phyloP scores from a whole-genome alignment of 441 rosid species.

The Omphalea diandra region DNA sequence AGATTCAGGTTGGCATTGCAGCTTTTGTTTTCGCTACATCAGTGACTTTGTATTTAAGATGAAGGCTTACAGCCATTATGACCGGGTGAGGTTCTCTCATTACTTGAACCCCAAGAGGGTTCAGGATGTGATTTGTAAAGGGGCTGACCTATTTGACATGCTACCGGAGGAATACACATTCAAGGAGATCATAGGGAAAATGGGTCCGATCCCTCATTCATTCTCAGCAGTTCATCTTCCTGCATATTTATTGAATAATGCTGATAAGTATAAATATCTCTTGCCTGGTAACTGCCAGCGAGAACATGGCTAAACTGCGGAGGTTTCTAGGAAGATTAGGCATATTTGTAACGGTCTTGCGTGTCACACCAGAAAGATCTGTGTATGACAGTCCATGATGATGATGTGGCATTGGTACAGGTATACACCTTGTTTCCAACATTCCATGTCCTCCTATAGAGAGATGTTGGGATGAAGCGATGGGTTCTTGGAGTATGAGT shows the following conservation, averaged over 20 bases:
- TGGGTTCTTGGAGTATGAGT: neutral
- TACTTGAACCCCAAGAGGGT: slow-evolving; percentile 66
- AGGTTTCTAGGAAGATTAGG: slow-evolving; percentile 18
- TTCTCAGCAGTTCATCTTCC: slow-evolving; percentile 85
- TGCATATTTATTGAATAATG: slow-evolving; percentile 55
- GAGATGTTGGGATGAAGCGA: slow-evolving; percentile 9
- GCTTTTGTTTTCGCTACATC: slow-evolving; percentile 81
- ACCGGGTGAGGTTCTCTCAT: slow-evolving; percentile 78
- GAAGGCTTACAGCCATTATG: slow-evolving; percentile 92
- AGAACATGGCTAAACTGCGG: slow-evolving; percentile 62
- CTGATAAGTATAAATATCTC: slow-evolving; percentile 61
- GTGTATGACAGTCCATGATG: slow-evolving; percentile 5
- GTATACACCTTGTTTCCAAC: slow-evolving; percentile 20
- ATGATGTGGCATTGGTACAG: slow-evolving; percentile 21
- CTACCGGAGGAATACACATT: slow-evolving; percentile 88
- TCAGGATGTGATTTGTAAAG: slow-evolving; percentile 85
- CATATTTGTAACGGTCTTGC: slow-evolving; percentile 23
- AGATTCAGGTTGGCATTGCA: slow-evolving; percentile 94
- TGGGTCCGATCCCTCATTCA: slow-evolving; percentile 78
- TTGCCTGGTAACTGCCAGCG: slow-evolving; percentile 83
- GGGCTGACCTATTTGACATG: slow-evolving; percentile 79
- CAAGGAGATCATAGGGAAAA: slow-evolving; percentile 74
- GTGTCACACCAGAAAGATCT: slow-evolving; percentile 21
- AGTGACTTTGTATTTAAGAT: slow-evolving; percentile 82
- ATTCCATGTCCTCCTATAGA: slow-evolving; percentile 15